Conservation (phyloP, 768 basidiomycete genomes). For the Boletus vermiculosoides region DNA sequence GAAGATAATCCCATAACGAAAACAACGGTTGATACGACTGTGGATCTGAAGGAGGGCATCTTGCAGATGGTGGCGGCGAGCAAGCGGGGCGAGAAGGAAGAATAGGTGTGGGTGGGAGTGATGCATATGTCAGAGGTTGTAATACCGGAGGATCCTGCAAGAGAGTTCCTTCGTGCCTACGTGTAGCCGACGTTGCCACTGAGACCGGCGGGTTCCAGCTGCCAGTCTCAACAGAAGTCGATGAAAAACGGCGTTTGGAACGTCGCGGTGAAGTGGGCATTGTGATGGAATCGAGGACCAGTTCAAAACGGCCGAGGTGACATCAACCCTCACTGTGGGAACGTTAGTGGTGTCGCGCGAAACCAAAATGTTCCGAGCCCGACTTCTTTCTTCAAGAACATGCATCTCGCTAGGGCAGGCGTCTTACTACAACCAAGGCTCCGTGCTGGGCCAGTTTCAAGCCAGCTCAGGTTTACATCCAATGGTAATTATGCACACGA, state of each 20-base stretch:
- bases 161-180: slow-evolving; percentile 11
- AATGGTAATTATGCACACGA: slow-evolving; percentile 43
- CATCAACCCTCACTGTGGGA: slow-evolving; percentile 19
- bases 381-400: slow-evolving; percentile 6
- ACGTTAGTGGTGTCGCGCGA: neutral
- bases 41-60: slow-evolving; percentile 14
- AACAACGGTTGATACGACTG: slow-evolving; percentile 49
- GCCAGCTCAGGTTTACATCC: slow-evolving; percentile 46
- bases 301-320: neutral
- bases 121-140: slow-evolving; percentile 60
- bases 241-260: slow-evolving; percentile 34
- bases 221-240: slow-evolving; percentile 23
- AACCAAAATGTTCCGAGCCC: neutral
- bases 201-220: slow-evolving; percentile 24
- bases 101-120: slow-evolving; percentile 73
- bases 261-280: slow-evolving; percentile 37
- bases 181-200: slow-evolving; percentile 8
- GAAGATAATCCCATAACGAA: slow-evolving; percentile 89
- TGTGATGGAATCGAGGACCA: neutral
- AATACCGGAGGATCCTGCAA: slow-evolving; percentile 7
- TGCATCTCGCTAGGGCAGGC: slow-evolving; percentile 39
- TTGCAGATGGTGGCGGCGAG: slow-evolving; percentile 25
- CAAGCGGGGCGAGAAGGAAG: slow-evolving; percentile 41
- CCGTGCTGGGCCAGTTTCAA: slow-evolving; percentile 22
- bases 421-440: slow-evolving; percentile 37